These are phyloP conservation scores for Ustilago loliicola DNA, from an alignment of 1,284 basidiomycete species.

Conservation along the genomic window DNA sequence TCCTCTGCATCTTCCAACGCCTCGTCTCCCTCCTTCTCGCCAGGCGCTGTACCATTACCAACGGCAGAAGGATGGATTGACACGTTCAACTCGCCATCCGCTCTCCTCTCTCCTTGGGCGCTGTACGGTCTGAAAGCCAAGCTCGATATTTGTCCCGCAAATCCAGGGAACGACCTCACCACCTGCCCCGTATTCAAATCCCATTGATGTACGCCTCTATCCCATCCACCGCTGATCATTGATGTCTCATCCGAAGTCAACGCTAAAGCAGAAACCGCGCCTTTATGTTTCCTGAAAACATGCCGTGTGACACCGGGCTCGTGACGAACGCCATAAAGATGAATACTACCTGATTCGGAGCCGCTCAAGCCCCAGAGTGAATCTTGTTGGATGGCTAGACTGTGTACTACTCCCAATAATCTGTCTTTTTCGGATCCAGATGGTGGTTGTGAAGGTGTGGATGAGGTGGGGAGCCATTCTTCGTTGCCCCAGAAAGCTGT, in stretches of 20 bases:
- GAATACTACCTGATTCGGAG: slow-evolving; percentile 71
- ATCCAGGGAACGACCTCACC: slow-evolving; percentile 82
- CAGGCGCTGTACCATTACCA: background rate
- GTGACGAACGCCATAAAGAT: slow-evolving; percentile 91
- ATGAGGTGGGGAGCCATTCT: slow-evolving; percentile 56
- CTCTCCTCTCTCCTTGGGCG: slow-evolving; percentile 44
- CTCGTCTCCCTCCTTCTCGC: background rate
- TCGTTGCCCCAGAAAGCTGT: slow-evolving; percentile 84
- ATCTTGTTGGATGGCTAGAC: slow-evolving; percentile 65
- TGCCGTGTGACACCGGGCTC: slow-evolving; percentile 85
- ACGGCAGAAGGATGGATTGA: slow-evolving; percentile 36
- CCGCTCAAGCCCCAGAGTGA: slow-evolving; percentile 66
- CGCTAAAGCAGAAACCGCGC: slow-evolving; percentile 86
- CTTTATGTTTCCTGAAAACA: slow-evolving; percentile 78
- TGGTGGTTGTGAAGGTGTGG: slow-evolving; percentile 10
- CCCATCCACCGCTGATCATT: slow-evolving; percentile 93
- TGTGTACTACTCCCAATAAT: slow-evolving; percentile 63
- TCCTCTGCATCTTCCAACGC: slow-evolving; percentile 30
- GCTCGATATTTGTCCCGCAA: slow-evolving; percentile 87
- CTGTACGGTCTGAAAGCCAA: slow-evolving; percentile 80
- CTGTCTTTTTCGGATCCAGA: slow-evolving; percentile 41
- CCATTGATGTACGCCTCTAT: slow-evolving; percentile 95
- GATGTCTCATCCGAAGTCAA: slow-evolving; percentile 84
- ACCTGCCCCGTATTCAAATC: slow-evolving; percentile 91
- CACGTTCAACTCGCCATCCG: slow-evolving; percentile 43